Percentiles rank a stretch among this genome's conserved stretches.
These are phyloP conservation scores for Geopyxis carbonaria DNA, from an alignment of 495 filamentous ascomycete species.

Conservation along the genomic window DNA sequence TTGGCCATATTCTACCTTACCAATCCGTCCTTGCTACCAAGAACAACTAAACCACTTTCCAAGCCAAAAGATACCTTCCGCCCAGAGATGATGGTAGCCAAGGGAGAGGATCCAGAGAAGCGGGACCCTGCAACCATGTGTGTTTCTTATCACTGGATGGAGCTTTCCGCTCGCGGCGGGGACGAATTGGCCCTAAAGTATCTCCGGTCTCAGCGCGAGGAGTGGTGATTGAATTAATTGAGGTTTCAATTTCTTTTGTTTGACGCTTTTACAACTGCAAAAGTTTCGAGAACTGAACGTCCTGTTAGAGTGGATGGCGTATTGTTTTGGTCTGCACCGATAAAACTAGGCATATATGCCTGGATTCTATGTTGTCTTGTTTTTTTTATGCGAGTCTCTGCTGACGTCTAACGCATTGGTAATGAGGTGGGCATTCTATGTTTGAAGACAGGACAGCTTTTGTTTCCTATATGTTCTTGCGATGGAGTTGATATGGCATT, in stretches of 20 bases:
- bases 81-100: slow-evolving; percentile 65
- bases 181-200: slow-evolving; percentile 76
- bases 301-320: slow-evolving; percentile 2
- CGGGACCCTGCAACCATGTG: slow-evolving; percentile 87
- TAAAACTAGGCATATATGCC: no score
- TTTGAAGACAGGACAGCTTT: no score
- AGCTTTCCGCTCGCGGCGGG: slow-evolving; percentile 66
- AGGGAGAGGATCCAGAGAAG: slow-evolving; percentile 41
- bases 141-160: slow-evolving; percentile 97
- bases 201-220: slow-evolving; percentile 48
- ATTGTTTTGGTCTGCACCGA: no score
- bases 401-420: no score
- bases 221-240: slow-evolving; percentile 16
- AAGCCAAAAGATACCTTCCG: slow-evolving; percentile 84
- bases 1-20: slow-evolving; percentile 88
- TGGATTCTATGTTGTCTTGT: no score
- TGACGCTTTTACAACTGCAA: neutral
- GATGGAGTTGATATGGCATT: no score
- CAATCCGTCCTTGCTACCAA: slow-evolving; percentile 71
- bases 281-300: slow-evolving; percentile 1
- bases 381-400: no score
- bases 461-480: no score
- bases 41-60: slow-evolving; percentile 67
- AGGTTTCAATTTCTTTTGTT: neutral
- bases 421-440: no score